phyloP scores from a whole-genome alignment of 2,329 filamentous ascomycete genomes.

The Ascochyta pisi region DNA sequence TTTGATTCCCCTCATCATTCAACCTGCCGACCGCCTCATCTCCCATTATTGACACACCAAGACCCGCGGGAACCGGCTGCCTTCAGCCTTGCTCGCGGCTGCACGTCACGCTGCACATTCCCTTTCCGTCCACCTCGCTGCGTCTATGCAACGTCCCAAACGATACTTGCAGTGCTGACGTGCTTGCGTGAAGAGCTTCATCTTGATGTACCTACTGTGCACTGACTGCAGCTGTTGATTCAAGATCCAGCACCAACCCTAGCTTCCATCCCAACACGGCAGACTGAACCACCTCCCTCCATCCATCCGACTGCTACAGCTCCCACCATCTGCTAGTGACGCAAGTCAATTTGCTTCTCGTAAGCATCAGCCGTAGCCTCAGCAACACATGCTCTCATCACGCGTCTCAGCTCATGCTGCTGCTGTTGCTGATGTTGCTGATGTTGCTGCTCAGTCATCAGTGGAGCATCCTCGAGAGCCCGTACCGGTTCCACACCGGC shows the following conservation, averaged over 20 bases:
- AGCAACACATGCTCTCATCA: not conserved
- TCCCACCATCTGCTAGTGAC: conserved; percentile 1
- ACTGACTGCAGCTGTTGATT: not conserved
- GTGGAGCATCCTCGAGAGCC: too few relatives aligned
- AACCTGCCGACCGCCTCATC: conserved; percentile 17
- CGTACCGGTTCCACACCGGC: not conserved
- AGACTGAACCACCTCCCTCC: not conserved
- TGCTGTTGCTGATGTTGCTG: too few relatives aligned
- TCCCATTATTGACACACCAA: conserved; percentile 4
- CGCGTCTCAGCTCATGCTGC: not conserved
- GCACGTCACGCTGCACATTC: not conserved
- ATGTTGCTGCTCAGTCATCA: not conserved
- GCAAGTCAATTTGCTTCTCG: conserved; percentile 4
- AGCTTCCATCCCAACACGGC: conserved; percentile 4
- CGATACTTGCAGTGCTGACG: conserved; percentile 1
- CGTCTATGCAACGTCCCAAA: conserved; percentile 1
- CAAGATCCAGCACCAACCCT: conserved; percentile 7
- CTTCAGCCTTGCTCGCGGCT: conserved; percentile 7
- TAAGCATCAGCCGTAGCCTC: not conserved
- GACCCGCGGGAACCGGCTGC: conserved; percentile 15
- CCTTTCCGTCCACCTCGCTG: not conserved
- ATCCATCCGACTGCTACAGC: conserved; percentile 1
- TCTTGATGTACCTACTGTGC: too few relatives aligned
- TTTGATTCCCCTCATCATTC: conserved; percentile 17
- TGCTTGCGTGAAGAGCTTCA: not conserved